These are phyloP conservation scores for Leptographium flavum DNA, from an alignment of 2,329 filamentous ascomycete species.

Conservation along the genomic window DNA sequence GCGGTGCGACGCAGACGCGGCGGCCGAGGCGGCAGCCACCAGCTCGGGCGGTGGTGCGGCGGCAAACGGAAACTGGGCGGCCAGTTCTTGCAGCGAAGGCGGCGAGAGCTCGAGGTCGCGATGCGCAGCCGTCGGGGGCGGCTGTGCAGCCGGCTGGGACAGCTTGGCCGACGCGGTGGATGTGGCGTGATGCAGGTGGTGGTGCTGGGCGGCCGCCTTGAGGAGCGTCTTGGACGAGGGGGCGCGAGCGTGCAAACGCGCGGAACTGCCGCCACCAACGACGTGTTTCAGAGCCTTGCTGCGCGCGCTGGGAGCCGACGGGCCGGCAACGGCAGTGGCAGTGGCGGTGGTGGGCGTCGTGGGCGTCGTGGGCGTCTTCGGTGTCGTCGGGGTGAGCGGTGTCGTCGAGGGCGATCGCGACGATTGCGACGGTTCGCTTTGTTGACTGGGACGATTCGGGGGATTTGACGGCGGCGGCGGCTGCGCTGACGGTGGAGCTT, in stretches of 20 bases:
- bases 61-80: slow-evolving; percentile 13
- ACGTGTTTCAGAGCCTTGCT: slow-evolving; percentile 27
- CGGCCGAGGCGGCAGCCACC: background rate
- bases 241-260: slow-evolving; percentile 35
- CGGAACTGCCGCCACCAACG: slow-evolving; percentile 23
- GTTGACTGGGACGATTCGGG: no score
- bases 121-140: slow-evolving; percentile 19
- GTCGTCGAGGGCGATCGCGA: background rate
- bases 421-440: background rate
- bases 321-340: slow-evolving; percentile 18
- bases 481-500: no score
- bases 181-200: slow-evolving; percentile 10
- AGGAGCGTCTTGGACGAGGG: slow-evolving; percentile 37
- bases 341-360: slow-evolving; percentile 12
- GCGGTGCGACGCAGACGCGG: slow-evolving; percentile 21
- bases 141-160: slow-evolving; percentile 2
- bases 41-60: slow-evolving; percentile 13
- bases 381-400: background rate
- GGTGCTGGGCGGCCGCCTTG: slow-evolving; percentile 17
- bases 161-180: slow-evolving; percentile 15
- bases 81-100: slow-evolving; percentile 22
- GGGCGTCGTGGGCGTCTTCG: background rate
- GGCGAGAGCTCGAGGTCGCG: slow-evolving; percentile 27
- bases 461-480: no score
- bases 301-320: no score